These are phyloP conservation scores for Chlorella sp. DNA, from an alignment of 139 green algal species.

Conservation along the genomic window DNA sequence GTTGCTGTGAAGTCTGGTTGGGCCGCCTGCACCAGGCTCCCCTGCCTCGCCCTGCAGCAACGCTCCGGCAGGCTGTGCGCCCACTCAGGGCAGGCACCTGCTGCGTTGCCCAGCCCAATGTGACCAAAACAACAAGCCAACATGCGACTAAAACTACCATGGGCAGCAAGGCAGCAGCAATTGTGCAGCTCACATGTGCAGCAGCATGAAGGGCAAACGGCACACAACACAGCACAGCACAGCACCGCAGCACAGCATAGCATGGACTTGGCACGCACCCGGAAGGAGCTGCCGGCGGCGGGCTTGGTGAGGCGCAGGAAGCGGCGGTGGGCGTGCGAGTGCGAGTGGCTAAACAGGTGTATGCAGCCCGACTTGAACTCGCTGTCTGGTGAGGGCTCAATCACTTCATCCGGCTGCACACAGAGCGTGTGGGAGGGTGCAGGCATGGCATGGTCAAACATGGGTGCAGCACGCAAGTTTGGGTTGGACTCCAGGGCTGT, in stretches of 20 bases:
- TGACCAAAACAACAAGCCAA: background rate
- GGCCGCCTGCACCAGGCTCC: no score
- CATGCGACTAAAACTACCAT: background rate
- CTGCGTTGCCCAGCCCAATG: background rate
- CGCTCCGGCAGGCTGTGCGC: no score
- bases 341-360: conserved; percentile 17
- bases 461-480: no score
- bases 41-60: no score
- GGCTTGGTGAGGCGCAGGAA: conserved; percentile 34
- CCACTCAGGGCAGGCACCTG: no score
- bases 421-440: background rate
- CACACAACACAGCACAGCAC: background rate
- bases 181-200: no score
- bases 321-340: background rate
- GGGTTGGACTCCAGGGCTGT: no score
- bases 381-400: background rate
- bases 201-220: background rate
- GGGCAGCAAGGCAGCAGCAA: background rate
- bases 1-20: no score
- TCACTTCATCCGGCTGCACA: background rate
- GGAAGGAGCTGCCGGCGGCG: conserved; percentile 27
- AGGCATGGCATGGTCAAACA: background rate
- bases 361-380: conserved; percentile 40
- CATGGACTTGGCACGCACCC: background rate
- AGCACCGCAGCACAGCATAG: background rate